phyloP scores from a whole-genome alignment of 495 filamentous ascomycete genomes.

The Rhypophila decipiens region DNA sequence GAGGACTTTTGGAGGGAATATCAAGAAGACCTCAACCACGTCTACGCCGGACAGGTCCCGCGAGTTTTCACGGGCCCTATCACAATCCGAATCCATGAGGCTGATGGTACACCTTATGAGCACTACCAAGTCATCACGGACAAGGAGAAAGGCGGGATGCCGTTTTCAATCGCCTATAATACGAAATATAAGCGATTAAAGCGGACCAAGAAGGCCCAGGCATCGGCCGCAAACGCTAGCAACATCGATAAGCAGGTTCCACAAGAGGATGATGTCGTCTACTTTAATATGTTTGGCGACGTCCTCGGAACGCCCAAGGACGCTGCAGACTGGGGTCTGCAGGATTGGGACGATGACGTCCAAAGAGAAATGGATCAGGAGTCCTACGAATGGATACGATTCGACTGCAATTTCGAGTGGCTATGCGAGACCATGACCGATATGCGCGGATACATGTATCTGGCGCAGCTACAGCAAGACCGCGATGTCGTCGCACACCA shows the following conservation, averaged over 20 bases:
- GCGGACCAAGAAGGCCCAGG: slow-evolving; percentile 80
- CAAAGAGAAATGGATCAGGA: slow-evolving; percentile 90
- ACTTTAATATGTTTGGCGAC: slow-evolving; percentile 96
- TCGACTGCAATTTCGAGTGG: slow-evolving; percentile 99
- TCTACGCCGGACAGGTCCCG: slow-evolving; percentile 64
- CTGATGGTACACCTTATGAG: slow-evolving; percentile 96
- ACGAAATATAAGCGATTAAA: slow-evolving; percentile 99
- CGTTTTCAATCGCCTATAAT: slow-evolving; percentile 92
- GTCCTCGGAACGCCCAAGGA: slow-evolving; percentile 80
- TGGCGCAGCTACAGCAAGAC: slow-evolving; percentile 96
- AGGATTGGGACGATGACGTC: slow-evolving; percentile 81
- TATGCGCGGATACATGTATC: slow-evolving; percentile 92
- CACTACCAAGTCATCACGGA: slow-evolving; percentile 96
- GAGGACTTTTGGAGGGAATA: slow-evolving; percentile 74
- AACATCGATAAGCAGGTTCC: slow-evolving; percentile 59
- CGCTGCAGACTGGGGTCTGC: slow-evolving; percentile 70
- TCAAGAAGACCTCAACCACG: slow-evolving; percentile 64
- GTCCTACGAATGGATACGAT: slow-evolving; percentile 96
- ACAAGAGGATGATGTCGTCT: slow-evolving; percentile 80
- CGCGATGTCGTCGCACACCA: slow-evolving; percentile 92
- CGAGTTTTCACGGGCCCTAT: slow-evolving; percentile 88
- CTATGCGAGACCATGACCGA: slow-evolving; percentile 67
- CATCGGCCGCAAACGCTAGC: slow-evolving; percentile 54
- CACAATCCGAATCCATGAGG: slow-evolving; percentile 97
- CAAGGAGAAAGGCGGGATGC: slow-evolving; percentile 52